phyloP scores from a whole-genome alignment of 495 filamentous ascomycete species.

The Podospora tetraspora region DNA sequence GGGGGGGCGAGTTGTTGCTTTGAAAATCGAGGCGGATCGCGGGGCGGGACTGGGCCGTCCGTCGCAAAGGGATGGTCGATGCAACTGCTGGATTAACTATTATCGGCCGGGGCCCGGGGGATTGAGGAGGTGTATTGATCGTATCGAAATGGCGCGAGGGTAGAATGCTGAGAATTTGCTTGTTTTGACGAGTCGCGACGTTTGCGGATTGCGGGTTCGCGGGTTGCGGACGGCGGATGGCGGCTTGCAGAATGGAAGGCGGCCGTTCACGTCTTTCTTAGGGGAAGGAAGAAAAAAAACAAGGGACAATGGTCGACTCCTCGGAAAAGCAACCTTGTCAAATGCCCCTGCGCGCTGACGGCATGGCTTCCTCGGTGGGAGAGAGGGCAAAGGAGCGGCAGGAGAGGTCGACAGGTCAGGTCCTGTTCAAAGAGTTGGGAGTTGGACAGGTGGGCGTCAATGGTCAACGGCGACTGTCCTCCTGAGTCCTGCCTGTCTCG shows the following conservation, averaged over 20 bases:
- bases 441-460: constrained; percentile 13
- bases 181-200: constrained; percentile 10
- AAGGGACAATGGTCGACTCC: neutral
- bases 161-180: neutral
- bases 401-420: neutral
- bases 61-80: constrained; percentile 28
- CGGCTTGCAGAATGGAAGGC: neutral
- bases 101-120: constrained; percentile 12
- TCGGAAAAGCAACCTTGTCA: constrained; percentile 7
- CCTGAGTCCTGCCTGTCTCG: constrained; percentile 14
- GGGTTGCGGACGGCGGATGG: neutral
- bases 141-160: constrained; percentile 17
- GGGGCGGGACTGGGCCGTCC: constrained; percentile 12
- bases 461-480: constrained; percentile 6
- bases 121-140: constrained; percentile 12
- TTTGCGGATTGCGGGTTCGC: neutral
- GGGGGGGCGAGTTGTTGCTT: neutral
- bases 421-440: neutral
- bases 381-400: constrained; percentile 11
- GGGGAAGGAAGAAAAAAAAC: constrained; percentile 4
- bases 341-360: neutral
- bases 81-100: constrained; percentile 31
- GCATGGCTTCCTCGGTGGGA: constrained; percentile 17
- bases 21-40: constrained; percentile 11
- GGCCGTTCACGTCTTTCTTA: neutral